phyloP scores from a whole-genome alignment of 2,329 filamentous ascomycete genomes.

The Epichloe sp. region DNA sequence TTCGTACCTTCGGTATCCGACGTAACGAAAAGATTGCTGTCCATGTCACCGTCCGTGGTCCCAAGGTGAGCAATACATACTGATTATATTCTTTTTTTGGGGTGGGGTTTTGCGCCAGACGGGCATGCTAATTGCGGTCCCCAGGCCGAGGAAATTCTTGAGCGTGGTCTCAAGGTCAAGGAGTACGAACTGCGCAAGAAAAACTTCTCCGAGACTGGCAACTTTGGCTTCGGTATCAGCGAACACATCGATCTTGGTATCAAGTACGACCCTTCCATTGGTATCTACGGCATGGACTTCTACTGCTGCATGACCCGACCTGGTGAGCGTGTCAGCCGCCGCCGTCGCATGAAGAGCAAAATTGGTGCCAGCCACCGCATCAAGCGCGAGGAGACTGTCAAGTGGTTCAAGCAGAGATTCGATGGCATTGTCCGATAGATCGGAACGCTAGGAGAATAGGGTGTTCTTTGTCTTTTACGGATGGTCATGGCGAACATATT shows the following conservation, averaged over 20 bases:
- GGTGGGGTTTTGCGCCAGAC: not conserved
- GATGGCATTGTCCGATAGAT: constrained; percentile 97
- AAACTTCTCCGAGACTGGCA: constrained; percentile 99
- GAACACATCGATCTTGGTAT: constrained; percentile 99
- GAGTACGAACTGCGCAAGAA: constrained; percentile 99
- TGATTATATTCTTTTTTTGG: not conserved
- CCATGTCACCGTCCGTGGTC: constrained; percentile 97
- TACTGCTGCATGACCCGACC: constrained; percentile 99
- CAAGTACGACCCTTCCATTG: constrained; percentile 98
- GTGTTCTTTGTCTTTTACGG: constrained; percentile 21
- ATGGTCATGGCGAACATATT: constrained; percentile 28
- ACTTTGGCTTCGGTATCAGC: constrained; percentile 99
- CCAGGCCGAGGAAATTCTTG: constrained; percentile 95
- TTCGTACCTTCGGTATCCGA: constrained; percentile 99
- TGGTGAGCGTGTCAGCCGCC: constrained; percentile 93
- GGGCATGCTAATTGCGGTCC: constrained; percentile 12
- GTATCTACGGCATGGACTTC: constrained; percentile 99
- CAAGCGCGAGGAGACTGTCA: constrained; percentile 88
- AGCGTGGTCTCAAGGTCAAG: constrained; percentile 99
- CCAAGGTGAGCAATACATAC: constrained; percentile 38
- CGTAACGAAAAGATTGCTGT: constrained; percentile 99
- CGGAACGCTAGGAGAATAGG: not conserved
- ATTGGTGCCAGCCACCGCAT: constrained; percentile 87
- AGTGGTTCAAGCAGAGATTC: constrained; percentile 88
- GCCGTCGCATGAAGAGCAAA: constrained; percentile 75